Evolutionary conservation across 164 flowering plant genomes (phyloP).

Genomic region (Litsea cubeba): DNA sequence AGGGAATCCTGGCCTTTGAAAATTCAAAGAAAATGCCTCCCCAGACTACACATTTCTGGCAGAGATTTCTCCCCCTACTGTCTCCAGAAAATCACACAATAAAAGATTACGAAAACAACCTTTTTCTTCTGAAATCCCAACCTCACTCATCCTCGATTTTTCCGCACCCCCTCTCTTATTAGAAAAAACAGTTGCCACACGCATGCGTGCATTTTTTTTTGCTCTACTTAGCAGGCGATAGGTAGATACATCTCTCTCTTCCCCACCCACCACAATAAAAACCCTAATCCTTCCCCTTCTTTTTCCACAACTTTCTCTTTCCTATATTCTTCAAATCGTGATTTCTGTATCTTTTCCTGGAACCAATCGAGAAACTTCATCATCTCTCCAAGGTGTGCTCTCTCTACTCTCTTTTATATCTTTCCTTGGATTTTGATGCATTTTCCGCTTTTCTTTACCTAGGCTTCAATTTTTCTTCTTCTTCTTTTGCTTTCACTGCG

Average conservation of each 20-base stretch:
- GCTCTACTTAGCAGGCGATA: not conserved
- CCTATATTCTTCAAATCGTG: not conserved
- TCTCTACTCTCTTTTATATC: not conserved
- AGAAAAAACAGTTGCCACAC: not conserved
- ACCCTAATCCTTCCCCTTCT: not conserved
- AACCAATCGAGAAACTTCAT: too few species aligned
- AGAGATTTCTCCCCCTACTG: too few species aligned
- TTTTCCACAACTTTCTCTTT: not conserved
- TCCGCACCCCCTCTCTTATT: not conserved
- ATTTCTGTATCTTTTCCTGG: not conserved
- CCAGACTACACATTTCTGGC: too few species aligned
- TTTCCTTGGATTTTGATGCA: not conserved
- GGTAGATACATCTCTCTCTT: not conserved
- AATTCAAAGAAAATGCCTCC: too few species aligned
- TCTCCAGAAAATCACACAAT: too few species aligned
- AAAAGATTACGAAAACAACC: not conserved
- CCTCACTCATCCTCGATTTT: not conserved
- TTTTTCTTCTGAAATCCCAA: conserved; percentile 2
- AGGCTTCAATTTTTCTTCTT: not conserved
- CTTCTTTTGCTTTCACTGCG: too few species aligned
- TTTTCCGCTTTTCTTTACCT: not conserved
- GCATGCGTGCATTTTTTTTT: not conserved
- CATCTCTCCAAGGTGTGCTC: not conserved
- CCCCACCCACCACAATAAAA: not conserved
- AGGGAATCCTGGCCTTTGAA: too few species aligned